Conservation (phyloP, 352 stramenopile species). For the Thalassiosira sp. region DNA sequence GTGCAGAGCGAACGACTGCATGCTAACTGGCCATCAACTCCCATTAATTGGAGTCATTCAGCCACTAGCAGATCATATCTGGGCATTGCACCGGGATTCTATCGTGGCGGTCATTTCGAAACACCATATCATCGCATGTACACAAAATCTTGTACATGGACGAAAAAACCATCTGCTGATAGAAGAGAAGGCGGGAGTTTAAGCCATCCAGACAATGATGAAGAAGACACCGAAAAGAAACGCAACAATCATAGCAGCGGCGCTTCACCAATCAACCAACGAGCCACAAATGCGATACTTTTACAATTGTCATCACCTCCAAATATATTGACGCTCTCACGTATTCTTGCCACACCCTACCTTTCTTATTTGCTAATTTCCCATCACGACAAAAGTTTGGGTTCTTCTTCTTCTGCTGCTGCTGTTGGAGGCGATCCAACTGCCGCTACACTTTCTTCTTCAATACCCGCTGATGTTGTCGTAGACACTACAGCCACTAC, state of each 20-base stretch:
- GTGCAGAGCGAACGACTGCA: not conserved
- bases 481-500: slow-evolving; percentile 5
- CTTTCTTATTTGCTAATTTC: slow-evolving; percentile 74
- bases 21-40: too few relatives aligned
- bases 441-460: slow-evolving; percentile 1
- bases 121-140: not conserved
- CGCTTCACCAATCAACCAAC: slow-evolving; percentile 24
- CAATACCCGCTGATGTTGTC: slow-evolving; percentile 5
- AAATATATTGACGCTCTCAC: slow-evolving; percentile 75
- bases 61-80: not conserved
- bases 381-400: slow-evolving; percentile 40
- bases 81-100: not conserved
- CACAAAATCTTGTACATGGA: slow-evolving; percentile 1
- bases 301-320: slow-evolving; percentile 66
- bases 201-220: not conserved
- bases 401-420: not conserved
- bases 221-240: slow-evolving; percentile 2
- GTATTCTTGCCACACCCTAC: slow-evolving; percentile 72
- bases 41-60: not conserved
- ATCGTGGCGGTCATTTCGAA: not conserved
- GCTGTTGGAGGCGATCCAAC: not conserved
- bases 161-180: not conserved
- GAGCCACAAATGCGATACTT: slow-evolving; percentile 37
- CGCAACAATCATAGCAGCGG: not conserved
- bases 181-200: not conserved